Evolutionary conservation across 768 basidiomycete species (phyloP), one percentile per base, ranked within the genome.

Genomic region (Rhodotorula diobovata): DNA sequence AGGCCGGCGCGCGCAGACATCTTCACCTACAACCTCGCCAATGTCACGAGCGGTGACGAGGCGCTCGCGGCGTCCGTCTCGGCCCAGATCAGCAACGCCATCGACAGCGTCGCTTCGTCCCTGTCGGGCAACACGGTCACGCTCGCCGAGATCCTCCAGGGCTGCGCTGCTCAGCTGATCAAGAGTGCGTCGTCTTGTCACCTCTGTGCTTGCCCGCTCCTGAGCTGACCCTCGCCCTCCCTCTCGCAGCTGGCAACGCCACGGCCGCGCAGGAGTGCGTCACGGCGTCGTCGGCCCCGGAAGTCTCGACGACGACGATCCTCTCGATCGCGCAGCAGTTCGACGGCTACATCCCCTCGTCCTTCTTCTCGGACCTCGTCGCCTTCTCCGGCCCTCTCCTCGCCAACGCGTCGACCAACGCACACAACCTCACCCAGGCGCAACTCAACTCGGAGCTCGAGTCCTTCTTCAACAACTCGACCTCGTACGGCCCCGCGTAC

Each of bases 341-440:
- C 57, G 21, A 56, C 41, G 76, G 76, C 34, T 77, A 77, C 66
- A 69, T 77, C 61, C 74, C 76, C 25, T 75, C 74, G 12, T 53
- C 67, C 30, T 77, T 77, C 74, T 77, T 75, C 65, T 66, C 68
- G 53, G 74, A 75, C 60, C 74, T 77, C 67, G 68, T 72, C 67
- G 61, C 68, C 59, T 71, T 65, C 62, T 71, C 72, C 39, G 12
- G 66, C 32, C 35, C 67, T 1, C 50, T 68, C 37, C 59, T 74
- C 53, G n/a, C n/a, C n/a, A 63, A 58, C 66, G 37, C 55, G n/a
- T 43, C 69, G 23, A 1, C 61, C 32, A 70, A 70, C 68, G 39
- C 68, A 4, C 59, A 63, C 62, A 68, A 66, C 54, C 61, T 66
- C n/a, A 68, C 67, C 45, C 66, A 73, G 54, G 65, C 72, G 37